Percentiles rank a stretch among this genome's conserved stretches.
Conservation (phyloP, 2,329 filamentous ascomycete genomes). For the Zasmidium angulare region DNA sequence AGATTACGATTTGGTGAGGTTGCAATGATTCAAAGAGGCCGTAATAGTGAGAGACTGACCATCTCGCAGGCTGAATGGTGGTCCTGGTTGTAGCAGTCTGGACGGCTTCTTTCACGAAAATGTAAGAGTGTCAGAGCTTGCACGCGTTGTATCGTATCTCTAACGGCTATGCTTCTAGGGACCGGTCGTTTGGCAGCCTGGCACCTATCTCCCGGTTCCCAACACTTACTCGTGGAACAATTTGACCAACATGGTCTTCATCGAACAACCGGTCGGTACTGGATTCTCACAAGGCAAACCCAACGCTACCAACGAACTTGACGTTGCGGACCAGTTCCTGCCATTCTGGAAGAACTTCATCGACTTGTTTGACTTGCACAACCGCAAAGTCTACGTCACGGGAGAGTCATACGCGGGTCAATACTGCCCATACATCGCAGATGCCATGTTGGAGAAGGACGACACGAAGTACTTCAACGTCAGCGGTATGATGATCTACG, state of each 20-base stretch:
- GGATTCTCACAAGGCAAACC: conserved; percentile 45
- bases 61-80: conserved; percentile 30
- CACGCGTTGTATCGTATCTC: neutral
- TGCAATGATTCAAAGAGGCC: conserved; percentile 6
- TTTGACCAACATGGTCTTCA: conserved; percentile 74
- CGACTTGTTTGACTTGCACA: conserved; percentile 51
- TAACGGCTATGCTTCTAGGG: conserved; percentile 1
- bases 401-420: conserved; percentile 25
- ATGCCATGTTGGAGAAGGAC: conserved; percentile 28
- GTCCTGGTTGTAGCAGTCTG: conserved; percentile 25
- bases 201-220: conserved; percentile 39
- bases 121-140: neutral
- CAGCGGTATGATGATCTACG: conserved; percentile 34
- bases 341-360: conserved; percentile 54
- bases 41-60: neutral
- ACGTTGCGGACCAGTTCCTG: conserved; percentile 43
- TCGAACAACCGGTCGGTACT: conserved; percentile 53
- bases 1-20: conserved; percentile 35
- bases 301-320: conserved; percentile 42
- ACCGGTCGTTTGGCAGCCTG: conserved; percentile 46
- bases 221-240: conserved; percentile 55
- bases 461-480: conserved; percentile 37
- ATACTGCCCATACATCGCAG: conserved; percentile 38
- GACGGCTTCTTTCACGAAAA: conserved; percentile 24
- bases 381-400: conserved; percentile 46